Conservation (phyloP, 805 yeast genomes). For the Zygosaccharomyces gambellarensis region DNA sequence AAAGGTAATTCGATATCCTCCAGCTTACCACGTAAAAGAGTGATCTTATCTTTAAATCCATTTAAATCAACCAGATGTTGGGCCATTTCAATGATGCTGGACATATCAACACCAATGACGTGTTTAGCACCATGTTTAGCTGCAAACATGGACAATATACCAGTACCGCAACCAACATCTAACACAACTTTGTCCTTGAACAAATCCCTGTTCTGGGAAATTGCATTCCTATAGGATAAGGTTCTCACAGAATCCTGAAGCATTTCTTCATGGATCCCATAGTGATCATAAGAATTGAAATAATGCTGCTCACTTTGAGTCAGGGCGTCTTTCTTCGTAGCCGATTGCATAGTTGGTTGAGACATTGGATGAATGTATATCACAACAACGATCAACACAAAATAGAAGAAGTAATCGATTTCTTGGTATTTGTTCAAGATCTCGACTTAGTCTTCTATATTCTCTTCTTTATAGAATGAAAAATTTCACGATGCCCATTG, state of each 20-base stretch:
- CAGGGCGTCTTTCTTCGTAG: conserved; percentile 61
- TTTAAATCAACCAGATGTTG: conserved; percentile 76
- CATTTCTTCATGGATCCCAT: conserved; percentile 98
- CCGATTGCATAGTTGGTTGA: conserved; percentile 37
- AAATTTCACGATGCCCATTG: conserved; percentile 5
- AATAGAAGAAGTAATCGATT: neutral
- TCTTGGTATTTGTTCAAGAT: neutral
- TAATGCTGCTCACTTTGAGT: conserved; percentile 86
- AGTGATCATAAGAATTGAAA: conserved; percentile 92
- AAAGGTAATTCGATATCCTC: conserved; percentile 89
- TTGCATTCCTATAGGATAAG: conserved; percentile 84
- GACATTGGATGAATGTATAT: neutral
- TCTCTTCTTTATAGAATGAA: neutral
- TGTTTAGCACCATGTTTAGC: conserved; percentile 98
- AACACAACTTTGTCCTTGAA: conserved; percentile 91
- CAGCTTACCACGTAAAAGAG: conserved; percentile 84
- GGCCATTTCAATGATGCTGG: conserved; percentile 96
- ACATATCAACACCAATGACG: conserved; percentile 96
- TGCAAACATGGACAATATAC: conserved; percentile 95
- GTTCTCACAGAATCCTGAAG: conserved; percentile 93
- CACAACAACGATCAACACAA: neutral
- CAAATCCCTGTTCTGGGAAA: conserved; percentile 78
- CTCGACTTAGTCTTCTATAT: neutral
- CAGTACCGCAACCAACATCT: conserved; percentile 99
- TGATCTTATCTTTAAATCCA: conserved; percentile 81